A percentile compares a stretch with the other conserved stretches of the same genome.
Conservation (phyloP, 192 early-diverging fungal species). For the Kappamyces sp. region DNA sequence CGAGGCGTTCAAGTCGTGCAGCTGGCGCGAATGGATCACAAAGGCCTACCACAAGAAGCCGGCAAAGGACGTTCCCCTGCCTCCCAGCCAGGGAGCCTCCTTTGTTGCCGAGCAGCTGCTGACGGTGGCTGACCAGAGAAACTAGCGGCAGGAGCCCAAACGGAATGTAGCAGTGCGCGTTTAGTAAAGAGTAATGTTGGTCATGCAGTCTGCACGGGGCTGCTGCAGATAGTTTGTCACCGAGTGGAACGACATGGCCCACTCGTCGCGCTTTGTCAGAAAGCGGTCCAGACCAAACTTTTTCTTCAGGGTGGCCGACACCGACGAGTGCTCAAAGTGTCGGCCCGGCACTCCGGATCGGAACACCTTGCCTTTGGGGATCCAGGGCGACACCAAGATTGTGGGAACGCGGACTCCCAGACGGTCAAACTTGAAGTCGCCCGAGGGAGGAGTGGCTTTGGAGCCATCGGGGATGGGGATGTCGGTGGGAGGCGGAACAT, state of each 20-base stretch:
- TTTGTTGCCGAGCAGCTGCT: too few relatives aligned
- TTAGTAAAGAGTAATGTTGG: too few relatives aligned
- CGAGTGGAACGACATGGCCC: conserved; percentile 11
- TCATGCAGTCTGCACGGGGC: conserved; percentile 8
- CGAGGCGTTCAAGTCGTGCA: conserved; percentile 27
- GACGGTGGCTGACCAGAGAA: too few relatives aligned
- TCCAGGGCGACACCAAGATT: conserved; percentile 39
- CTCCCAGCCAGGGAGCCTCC: too few relatives aligned
- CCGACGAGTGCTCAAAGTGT: conserved; percentile 42
- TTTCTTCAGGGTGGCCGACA: conserved; percentile 42
- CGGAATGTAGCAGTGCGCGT: too few relatives aligned
- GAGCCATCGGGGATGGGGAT: conserved; percentile 41
- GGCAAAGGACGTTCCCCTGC: too few relatives aligned
- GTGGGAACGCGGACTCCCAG: conserved; percentile 47
- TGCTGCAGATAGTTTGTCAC: background rate
- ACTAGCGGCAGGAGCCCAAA: too few relatives aligned
- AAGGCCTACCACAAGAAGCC: conserved; percentile 1
- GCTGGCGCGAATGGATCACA: conserved; percentile 23
- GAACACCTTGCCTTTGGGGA: conserved; percentile 31
- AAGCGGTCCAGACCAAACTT: background rate
- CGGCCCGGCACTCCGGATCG: conserved; percentile 15
- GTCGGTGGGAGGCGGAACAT: conserved; percentile 38
- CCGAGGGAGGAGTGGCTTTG: conserved; percentile 5
- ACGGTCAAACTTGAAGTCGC: conserved; percentile 41
- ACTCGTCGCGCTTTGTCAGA: conserved; percentile 13